These are phyloP conservation scores for Trichophyton mentagrophytes DNA, from an alignment of 2,329 filamentous ascomycete genomes.

Conservation along the genomic window DNA sequence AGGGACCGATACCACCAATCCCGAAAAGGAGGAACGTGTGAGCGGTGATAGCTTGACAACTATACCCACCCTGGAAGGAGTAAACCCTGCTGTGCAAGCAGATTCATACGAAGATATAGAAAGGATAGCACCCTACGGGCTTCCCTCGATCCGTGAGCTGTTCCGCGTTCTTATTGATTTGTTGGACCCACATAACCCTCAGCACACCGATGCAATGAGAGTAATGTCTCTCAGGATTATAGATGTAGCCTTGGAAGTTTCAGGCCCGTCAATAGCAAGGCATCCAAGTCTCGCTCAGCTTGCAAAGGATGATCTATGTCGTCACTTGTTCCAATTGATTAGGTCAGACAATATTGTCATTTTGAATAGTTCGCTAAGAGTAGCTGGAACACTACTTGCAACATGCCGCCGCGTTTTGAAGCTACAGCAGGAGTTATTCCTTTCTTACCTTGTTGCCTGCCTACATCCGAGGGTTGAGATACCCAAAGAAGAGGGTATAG, in stretches of 20 bases:
- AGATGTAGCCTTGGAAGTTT: conserved; percentile 91
- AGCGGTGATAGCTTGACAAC: conserved; percentile 8
- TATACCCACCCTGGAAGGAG: neutral
- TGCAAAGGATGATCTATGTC: conserved; percentile 85
- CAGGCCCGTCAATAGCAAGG: conserved; percentile 83
- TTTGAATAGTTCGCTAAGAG: conserved; percentile 79
- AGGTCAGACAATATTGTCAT: conserved; percentile 94
- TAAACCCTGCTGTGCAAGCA: conserved; percentile 17
- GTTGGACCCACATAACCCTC: conserved; percentile 79
- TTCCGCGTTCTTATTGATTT: conserved; percentile 90
- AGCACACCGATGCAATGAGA: conserved; percentile 87
- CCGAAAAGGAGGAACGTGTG: conserved; percentile 21
- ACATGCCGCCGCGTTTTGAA: conserved; percentile 87
- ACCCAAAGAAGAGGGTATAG: conserved; percentile 76
- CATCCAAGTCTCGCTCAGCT: conserved; percentile 78
- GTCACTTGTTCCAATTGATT: conserved; percentile 89
- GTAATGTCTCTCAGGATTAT: conserved; percentile 97
- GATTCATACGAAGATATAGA: conserved; percentile 34
- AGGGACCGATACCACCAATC: conserved; percentile 25
- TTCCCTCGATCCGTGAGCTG: conserved; percentile 87
- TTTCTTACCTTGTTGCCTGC: conserved; percentile 89
- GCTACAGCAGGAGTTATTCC: conserved; percentile 87
- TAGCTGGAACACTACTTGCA: conserved; percentile 77
- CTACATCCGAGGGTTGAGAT: conserved; percentile 91
- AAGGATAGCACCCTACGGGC: conserved; percentile 69